Evolutionary conservation across 495 filamentous ascomycete genomes (phyloP).

Genomic region (Jackrogersella minutella): DNA sequence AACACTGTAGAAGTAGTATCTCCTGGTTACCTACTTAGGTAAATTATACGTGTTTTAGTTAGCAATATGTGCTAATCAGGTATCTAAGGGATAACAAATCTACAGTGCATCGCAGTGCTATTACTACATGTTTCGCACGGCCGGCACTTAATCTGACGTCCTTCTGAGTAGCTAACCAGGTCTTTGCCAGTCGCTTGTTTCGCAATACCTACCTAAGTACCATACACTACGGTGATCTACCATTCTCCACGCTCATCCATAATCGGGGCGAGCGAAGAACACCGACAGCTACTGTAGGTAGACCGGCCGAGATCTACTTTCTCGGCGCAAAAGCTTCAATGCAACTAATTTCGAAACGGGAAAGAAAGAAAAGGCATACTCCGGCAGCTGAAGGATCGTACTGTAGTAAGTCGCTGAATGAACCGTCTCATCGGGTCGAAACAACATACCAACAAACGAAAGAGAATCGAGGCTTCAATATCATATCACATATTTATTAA

Average conservation of each 20-base stretch:
- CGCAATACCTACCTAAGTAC: no score
- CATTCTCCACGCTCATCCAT: neutral
- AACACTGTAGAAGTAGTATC: no score
- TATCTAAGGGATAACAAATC: no score
- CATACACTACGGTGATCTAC: neutral
- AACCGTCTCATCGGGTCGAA: constrained; percentile 32
- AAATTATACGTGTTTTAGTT: no score
- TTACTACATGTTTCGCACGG: no score
- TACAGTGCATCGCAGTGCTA: no score
- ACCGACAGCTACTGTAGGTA: neutral
- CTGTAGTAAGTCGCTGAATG: constrained; percentile 32
- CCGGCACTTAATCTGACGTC: no score
- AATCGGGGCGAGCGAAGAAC: neutral
- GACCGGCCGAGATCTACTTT: neutral
- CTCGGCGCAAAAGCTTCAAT: neutral
- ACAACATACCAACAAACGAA: constrained; percentile 1
- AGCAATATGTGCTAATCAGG: no score
- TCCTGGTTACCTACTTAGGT: no score
- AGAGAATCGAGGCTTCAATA: no score
- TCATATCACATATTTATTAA: neutral
- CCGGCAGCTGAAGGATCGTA: constrained; percentile 9
- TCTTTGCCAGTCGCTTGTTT: no score
- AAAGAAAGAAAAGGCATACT: neutral
- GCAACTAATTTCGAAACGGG: constrained; percentile 14
- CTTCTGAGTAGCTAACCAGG: no score